Base-by-base conservation (phyloP, 2,329 filamentous ascomycete genomes). In the Parastagonospora nodorum region DNA sequence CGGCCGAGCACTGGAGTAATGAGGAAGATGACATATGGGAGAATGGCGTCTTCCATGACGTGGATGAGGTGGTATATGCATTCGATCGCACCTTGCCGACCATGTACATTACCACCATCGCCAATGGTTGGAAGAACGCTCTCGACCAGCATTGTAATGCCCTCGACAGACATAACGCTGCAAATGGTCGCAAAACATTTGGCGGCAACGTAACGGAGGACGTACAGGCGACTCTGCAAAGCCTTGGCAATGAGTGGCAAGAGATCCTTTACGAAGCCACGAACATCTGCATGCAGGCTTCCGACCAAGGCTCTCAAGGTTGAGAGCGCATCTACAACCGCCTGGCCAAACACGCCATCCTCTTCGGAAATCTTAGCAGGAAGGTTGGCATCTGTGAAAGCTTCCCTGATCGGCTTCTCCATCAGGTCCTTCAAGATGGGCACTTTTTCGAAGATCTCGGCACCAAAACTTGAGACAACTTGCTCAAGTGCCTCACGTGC, bases 21-120 rank as follows among this genome's bases (percentile, higher is more conserved):
- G 59, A 99, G 84, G 84, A 99, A 99, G 66, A 99, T 97, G 57
- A 99, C 94, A 67, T 99, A 99, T 2, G 95, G 94, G 28, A 99
- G 77, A 50, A 99, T 99, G 32, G 85, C 84, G 70, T 97, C 94
- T 55, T 96, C 94, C 94, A 99, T 99, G 44, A 97, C 92, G 53
- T 95, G 90, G 58, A 99, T 99, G 51, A 99, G 80, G 74, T 99
- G 94, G 71, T 99, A 99, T 52, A 99, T 89, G 63, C 87, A 91
- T 75, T 99, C 94, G 50, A 96, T 94, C 5, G 91, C 92, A 56
- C 94, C 94, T 77, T 99, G 94, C 33, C 94, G 88, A 75, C 88
- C 89, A 68, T 90, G 88, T 28, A 97, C 82, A 66, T 99, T 93
- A 52, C 95, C 76, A 1, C 91, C 88, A 64, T 97, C 97, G 77